A percentile compares a stretch with the other conserved stretches of the same genome.
These are phyloP conservation scores for Melanopsichium pennsylvanicum DNA, from an alignment of 1,284 basidiomycete genomes.

Conservation along the genomic window DNA sequence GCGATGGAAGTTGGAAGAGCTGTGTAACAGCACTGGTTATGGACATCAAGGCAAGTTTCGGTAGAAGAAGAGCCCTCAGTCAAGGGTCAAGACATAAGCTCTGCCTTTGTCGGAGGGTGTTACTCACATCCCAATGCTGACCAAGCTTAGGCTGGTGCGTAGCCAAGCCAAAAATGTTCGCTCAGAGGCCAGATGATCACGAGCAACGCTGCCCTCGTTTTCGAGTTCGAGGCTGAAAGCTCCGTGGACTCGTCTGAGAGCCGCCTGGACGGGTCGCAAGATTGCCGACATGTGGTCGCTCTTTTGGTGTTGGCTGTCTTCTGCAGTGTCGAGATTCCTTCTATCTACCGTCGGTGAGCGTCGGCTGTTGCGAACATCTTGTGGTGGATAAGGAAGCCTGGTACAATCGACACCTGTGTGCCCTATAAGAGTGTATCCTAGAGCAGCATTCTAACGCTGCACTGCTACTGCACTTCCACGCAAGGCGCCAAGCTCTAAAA, in stretches of 20 bases:
- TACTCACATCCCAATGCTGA: conserved; percentile 60
- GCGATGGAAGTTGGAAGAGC: conserved; percentile 61
- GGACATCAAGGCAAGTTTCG: background rate
- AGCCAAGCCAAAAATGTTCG: conserved; percentile 66
- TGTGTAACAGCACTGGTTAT: conserved; percentile 55
- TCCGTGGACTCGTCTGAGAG: conserved; percentile 11
- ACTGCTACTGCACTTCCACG: no score
- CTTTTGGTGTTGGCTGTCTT: no score
- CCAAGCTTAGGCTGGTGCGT: conserved; percentile 62
- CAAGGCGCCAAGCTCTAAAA: no score
- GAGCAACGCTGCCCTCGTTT: conserved; percentile 64
- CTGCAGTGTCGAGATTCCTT: no score
- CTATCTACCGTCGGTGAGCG: background rate
- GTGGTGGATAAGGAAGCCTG: no score
- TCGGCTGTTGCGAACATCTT: background rate
- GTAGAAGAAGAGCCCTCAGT: background rate
- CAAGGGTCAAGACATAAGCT: no score
- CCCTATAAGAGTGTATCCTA: no score
- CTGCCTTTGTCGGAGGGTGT: no score
- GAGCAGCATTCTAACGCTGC: no score
- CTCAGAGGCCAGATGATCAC: conserved; percentile 65
- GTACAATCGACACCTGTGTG: no score
- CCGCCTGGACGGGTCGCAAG: conserved; percentile 13
- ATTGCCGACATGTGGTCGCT: conserved; percentile 46
- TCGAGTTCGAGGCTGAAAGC: conserved; percentile 47